These are phyloP conservation scores for Hygrophorus pudorinus DNA, from an alignment of 768 basidiomycete species.

Conservation along the genomic window DNA sequence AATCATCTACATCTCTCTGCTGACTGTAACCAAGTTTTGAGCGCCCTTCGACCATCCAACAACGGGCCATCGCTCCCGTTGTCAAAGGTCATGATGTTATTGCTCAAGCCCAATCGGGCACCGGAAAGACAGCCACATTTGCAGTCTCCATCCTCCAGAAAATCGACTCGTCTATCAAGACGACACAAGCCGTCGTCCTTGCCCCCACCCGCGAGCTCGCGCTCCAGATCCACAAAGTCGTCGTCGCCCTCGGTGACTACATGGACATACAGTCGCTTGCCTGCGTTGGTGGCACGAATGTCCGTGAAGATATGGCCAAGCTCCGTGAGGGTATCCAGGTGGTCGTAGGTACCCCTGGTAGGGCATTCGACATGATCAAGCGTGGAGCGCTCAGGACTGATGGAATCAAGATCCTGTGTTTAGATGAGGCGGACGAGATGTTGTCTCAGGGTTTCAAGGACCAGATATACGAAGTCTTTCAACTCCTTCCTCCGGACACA, in stretches of 20 bases:
- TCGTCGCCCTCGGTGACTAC: too few relatives aligned
- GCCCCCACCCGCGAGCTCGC: conserved; percentile 96
- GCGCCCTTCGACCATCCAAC: conserved; percentile 96
- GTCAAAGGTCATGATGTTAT: conserved; percentile 97
- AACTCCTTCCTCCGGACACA: conserved; percentile 86
- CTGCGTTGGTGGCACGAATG: conserved; percentile 93
- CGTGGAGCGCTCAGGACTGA: conserved; percentile 80
- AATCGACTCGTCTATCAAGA: conserved; percentile 78
- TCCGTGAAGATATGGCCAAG: conserved; percentile 95
- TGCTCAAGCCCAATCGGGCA: conserved; percentile 97
- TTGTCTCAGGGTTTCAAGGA: conserved; percentile 97
- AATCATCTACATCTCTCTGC: conserved; percentile 2
- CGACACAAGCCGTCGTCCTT: conserved; percentile 92
- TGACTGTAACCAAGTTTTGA: conserved; percentile 60
- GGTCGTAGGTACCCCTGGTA: conserved; percentile 93
- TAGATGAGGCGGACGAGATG: conserved; percentile 99
- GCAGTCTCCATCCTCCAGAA: conserved; percentile 95
- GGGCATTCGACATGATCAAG: conserved; percentile 96
- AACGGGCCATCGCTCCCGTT: conserved; percentile 96
- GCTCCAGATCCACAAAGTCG: conserved; percentile 94
- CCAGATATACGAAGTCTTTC: conserved; percentile 97
- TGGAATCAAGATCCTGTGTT: conserved; percentile 85
- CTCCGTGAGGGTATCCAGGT: conserved; percentile 85
- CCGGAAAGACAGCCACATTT: conserved; percentile 98
- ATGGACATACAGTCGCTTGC: conserved; percentile 93